phyloP scores from a whole-genome alignment of 768 basidiomycete genomes.

The Agaricus sinodeliciosus region DNA sequence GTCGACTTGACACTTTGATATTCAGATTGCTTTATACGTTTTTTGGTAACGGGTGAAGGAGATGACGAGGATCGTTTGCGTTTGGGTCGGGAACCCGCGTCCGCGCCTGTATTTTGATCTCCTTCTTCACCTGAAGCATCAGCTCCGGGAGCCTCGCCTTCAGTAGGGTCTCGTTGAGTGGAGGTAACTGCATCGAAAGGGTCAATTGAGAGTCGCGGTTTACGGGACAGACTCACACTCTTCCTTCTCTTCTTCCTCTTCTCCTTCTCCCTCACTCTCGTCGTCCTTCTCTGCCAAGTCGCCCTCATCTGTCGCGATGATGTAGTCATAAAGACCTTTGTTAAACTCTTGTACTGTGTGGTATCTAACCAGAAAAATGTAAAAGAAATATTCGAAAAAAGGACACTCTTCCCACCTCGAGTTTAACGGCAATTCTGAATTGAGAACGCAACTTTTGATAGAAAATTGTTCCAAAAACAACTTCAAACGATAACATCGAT shows the following conservation, averaged over 20 bases:
- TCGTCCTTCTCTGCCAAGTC: constrained; percentile 45
- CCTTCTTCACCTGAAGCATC: constrained; percentile 7
- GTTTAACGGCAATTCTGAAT: constrained; percentile 92
- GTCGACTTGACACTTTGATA: constrained; percentile 16
- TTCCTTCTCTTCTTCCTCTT: constrained; percentile 28
- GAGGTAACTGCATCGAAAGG: constrained; percentile 38
- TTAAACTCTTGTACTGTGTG: constrained; percentile 99
- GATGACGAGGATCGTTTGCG: constrained; percentile 53
- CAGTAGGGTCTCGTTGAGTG: constrained; percentile 39
- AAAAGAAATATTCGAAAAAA: not conserved
- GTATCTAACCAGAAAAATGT: constrained; percentile 43
- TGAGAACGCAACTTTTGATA: constrained; percentile 92
- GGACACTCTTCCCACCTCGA: constrained; percentile 50
- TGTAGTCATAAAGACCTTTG: constrained; percentile 96
- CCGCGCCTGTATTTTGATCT: constrained; percentile 15
- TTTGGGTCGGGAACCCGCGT: constrained; percentile 30
- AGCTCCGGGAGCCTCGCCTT: not conserved
- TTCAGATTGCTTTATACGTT: constrained; percentile 6
- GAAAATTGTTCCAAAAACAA: constrained; percentile 98
- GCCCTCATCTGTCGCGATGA: constrained; percentile 95
- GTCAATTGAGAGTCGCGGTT: not conserved
- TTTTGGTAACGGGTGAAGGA: constrained; percentile 23
- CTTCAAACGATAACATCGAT: constrained; percentile 90
- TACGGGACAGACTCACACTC: constrained; percentile 21
- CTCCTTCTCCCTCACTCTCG: constrained; percentile 25